Conservation (phyloP, 1,284 basidiomycete species). For the Apiotrichum siamense region DNA sequence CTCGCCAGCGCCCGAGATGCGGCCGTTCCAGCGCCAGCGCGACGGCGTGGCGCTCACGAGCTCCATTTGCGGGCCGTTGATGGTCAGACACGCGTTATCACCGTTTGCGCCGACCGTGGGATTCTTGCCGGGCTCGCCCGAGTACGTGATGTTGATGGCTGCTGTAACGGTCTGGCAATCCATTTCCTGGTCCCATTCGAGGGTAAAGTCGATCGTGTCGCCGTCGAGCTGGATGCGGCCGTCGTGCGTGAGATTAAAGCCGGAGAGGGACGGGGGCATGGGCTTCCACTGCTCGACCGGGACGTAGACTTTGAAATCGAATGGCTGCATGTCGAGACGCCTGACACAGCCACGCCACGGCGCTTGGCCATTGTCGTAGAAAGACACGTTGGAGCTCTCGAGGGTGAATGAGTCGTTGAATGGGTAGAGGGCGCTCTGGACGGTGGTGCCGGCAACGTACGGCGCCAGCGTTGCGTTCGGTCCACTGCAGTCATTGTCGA, state of each 20-base stretch:
- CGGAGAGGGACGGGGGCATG: conserved; percentile 65
- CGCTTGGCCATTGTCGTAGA: conserved; percentile 56
- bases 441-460: conserved; percentile 55
- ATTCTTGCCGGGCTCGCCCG: conserved; percentile 54
- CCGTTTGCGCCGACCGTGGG: conserved; percentile 23
- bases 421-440: conserved; percentile 73
- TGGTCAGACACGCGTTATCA: conserved; percentile 13
- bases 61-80: conserved; percentile 48
- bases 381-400: conserved; percentile 58
- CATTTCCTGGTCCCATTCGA: conserved; percentile 76
- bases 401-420: conserved; percentile 72
- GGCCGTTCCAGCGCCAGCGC: conserved; percentile 65
- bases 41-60: conserved; percentile 55
- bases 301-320: conserved; percentile 74
- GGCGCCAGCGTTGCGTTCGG: conserved; percentile 69
- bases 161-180: conserved; percentile 60
- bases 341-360: conserved; percentile 69
- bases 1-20: conserved; percentile 54
- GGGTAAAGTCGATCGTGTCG: conserved; percentile 59
- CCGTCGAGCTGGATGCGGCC: conserved; percentile 57
- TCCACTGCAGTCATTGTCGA: conserved; percentile 57
- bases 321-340: conserved; percentile 61
- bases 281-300: conserved; percentile 61
- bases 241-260: conserved; percentile 78
- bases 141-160: conserved; percentile 59